Evolutionary conservation across 2,329 filamentous ascomycete species (phyloP), one percentile per base, ranked within the genome.

Genomic region (Phyllosticta citrichinensis): DNA sequence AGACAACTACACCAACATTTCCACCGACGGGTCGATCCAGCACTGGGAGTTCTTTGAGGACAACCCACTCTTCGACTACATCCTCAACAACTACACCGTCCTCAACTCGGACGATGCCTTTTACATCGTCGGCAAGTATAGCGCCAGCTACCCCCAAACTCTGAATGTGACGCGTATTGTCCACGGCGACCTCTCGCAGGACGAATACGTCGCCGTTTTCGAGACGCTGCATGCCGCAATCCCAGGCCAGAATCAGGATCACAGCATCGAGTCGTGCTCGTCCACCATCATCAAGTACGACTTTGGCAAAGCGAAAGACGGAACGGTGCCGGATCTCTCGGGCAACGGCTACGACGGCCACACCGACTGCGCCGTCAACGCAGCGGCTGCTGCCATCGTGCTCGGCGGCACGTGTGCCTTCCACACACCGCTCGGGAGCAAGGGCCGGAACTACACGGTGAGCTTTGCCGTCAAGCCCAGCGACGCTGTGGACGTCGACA

Each of bases 401-500:
- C 64, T 80, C 19, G 66, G 68, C 3, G 62, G 70, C 0, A 63
- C 68, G 0, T 83, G 81, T 65, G 69, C 69, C 2, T 61, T 83
- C 1, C 69, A 62, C 1, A 83, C 80, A 0, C 80, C 80, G 0
- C 67, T 82, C 9, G 68, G 69, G 0, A 80, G 79, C 35, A 85
- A 85, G 66, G 83, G 83, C 2, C 74, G 80, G 62, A 75, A 83
- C 65, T 85, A 85, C 68, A 82, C 79, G 0, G 74, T 85, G 1
- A 74, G 77, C 0, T 73, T 84, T 14, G 70, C 73, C 65, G 81
- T 35, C 35, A 52, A 22, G 12, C 62, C 52, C 54, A 24, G n/a
- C 66, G 70, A 1, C 69, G n/a, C n/a, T n/a, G n/a, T n/a, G n/a
- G 76, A 0, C 68, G 69, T 12, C 60, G 66, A 1, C 75, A 76